A percentile compares a stretch with the other conserved stretches of the same genome.
Evolutionary conservation across 768 basidiomycete genomes (phyloP).

Genomic region (Goffeauzyma gilvescens): DNA sequence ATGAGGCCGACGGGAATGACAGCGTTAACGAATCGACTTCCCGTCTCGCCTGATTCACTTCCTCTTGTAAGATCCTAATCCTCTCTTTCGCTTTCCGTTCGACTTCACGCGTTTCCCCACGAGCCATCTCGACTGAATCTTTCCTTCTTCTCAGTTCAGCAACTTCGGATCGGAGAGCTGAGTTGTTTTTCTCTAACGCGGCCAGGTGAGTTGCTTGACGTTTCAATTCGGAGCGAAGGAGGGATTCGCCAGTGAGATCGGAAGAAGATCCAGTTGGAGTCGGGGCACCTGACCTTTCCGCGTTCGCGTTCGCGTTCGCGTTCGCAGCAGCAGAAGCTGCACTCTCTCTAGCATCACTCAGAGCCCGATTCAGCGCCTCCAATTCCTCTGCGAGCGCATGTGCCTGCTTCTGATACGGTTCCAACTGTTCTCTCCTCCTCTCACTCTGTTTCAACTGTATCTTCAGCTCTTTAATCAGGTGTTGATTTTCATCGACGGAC

Average conservation of each 20-base stretch:
- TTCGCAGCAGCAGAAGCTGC: not conserved
- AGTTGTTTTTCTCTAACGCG: conserved; percentile 15
- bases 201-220: conserved; percentile 19
- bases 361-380: conserved; percentile 17
- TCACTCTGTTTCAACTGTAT: conserved; percentile 13
- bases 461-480: conserved; percentile 7
- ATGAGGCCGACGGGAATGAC: not conserved
- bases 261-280: not conserved
- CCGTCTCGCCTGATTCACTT: conserved; percentile 21
- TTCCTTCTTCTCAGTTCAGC: conserved; percentile 21
- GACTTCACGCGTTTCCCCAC: conserved; percentile 15
- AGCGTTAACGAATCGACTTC: conserved; percentile 29
- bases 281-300: not conserved
- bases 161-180: conserved; percentile 16
- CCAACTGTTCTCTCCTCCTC: conserved; percentile 11
- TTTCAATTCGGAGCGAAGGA: conserved; percentile 4
- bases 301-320: not conserved
- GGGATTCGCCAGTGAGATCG: not conserved
- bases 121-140: conserved; percentile 22
- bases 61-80: conserved; percentile 18
- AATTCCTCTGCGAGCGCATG: conserved; percentile 18
- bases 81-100: conserved; percentile 19
- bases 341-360: conserved; percentile 8
- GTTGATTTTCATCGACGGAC: not conserved
- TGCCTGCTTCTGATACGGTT: conserved; percentile 15